Evolutionary conservation across 305 asterid genomes (phyloP).

Genomic region (Fraxinus sp.): DNA sequence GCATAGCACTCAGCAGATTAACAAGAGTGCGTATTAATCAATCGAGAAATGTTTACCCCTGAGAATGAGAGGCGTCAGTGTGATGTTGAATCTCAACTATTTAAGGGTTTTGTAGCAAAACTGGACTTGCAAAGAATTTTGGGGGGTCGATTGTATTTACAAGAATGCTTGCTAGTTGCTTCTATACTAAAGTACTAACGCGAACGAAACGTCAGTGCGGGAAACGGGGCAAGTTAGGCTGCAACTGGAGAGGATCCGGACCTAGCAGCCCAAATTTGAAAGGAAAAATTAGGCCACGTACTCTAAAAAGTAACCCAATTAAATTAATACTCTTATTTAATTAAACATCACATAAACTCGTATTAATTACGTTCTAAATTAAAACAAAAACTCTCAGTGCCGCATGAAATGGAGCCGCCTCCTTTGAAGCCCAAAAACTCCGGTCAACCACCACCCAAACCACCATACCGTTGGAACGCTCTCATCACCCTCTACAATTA

Average conservation of each 20-base stretch:
- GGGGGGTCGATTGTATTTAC: not conserved
- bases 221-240: not conserved
- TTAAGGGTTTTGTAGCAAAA: not conserved
- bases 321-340: too few species aligned
- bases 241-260: not conserved
- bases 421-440: too few species aligned
- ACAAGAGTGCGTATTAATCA: not conserved
- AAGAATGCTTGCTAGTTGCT: not conserved
- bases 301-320: too few species aligned
- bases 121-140: not conserved
- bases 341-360: too few species aligned
- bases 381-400: too few species aligned
- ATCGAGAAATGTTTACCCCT: not conserved
- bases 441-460: too few species aligned
- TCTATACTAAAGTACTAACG: not conserved
- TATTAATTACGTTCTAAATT: too few species aligned
- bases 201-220: not conserved
- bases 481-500: too few species aligned
- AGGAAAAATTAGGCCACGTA: not conserved
- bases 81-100: not conserved
- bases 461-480: too few species aligned
- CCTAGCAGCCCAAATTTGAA: not conserved
- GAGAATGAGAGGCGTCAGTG: not conserved
- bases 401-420: too few species aligned
- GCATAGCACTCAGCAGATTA: not conserved